Conservation (phyloP, 2,329 filamentous ascomycete genomes). For the Colletotrichum phormii region DNA sequence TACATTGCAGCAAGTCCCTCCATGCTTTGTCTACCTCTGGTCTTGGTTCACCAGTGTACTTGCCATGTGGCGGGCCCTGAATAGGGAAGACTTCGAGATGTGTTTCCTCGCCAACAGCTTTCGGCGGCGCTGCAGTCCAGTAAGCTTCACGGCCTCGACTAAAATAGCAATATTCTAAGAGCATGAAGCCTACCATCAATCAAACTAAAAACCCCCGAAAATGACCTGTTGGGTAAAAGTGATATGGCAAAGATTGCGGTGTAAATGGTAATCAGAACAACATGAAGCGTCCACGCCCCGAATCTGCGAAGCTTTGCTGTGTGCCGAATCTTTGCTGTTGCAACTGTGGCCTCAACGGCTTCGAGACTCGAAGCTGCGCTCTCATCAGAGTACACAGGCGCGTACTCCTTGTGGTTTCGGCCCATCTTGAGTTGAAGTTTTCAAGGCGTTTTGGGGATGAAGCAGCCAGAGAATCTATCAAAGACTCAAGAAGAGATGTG, state of each 20-base stretch:
- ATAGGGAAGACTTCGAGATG: constrained; percentile 32
- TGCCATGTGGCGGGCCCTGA: constrained; percentile 32
- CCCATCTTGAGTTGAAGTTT: not conserved
- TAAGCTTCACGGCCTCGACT: not conserved
- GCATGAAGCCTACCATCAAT: constrained; percentile 13
- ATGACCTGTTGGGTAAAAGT: not conserved
- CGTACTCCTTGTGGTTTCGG: constrained; percentile 8
- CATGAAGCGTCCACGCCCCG: constrained; percentile 23
- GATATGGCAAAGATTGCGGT: constrained; percentile 14
- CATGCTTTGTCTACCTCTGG: constrained; percentile 33
- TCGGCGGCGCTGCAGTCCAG: constrained; percentile 13
- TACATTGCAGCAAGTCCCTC: constrained; percentile 32
- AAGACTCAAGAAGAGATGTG: not conserved
- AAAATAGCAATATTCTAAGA: too few relatives aligned
- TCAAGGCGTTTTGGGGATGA: not conserved
- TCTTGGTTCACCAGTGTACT: constrained; percentile 29
- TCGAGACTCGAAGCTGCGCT: constrained; percentile 11
- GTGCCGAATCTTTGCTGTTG: not conserved
- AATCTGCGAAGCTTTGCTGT: not conserved
- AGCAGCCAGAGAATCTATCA: too few relatives aligned
- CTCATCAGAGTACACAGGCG: constrained; percentile 19
- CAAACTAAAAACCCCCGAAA: constrained; percentile 13
- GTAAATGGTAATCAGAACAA: constrained; percentile 8
- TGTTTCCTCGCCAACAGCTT: constrained; percentile 12
- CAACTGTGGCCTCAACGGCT: constrained; percentile 4